Evolutionary conservation across 2,329 filamentous ascomycete genomes (phyloP).

Genomic region (Fusarium nisikadoi): DNA sequence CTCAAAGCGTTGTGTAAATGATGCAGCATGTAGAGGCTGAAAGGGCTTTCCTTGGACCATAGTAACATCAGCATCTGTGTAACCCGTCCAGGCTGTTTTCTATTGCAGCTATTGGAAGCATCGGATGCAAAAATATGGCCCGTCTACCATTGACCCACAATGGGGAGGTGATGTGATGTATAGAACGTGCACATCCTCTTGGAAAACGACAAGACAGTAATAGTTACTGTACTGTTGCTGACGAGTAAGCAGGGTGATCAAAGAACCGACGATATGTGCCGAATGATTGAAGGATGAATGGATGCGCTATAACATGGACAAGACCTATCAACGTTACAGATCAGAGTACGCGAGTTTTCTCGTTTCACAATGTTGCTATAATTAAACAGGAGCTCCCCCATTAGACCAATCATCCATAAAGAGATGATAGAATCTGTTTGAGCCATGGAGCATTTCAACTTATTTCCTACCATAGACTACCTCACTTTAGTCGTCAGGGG

Average conservation of each 20-base stretch:
- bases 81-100: not conserved
- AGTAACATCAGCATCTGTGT: constrained; percentile 20
- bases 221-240: not conserved
- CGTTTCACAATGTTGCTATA: constrained; percentile 18
- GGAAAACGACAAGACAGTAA: constrained; percentile 2
- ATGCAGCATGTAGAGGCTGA: not conserved
- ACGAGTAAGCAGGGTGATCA: not conserved
- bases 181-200: constrained; percentile 25
- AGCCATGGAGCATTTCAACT: not conserved
- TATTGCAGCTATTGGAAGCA: not conserved
- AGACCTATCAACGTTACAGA: constrained; percentile 7
- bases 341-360: not conserved
- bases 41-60: not conserved
- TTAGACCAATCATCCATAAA: not conserved
- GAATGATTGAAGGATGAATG: not conserved
- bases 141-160: constrained; percentile 16
- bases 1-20: not conserved
- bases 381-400: not conserved
- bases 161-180: not conserved
- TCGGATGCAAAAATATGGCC: not conserved
- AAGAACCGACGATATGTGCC: not conserved
- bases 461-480: not conserved
- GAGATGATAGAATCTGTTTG: not conserved
- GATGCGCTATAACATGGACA: not conserved
- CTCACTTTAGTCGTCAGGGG: constrained; percentile 3